Base-by-base conservation (phyloP, 768 basidiomycete genomes). In the Tricholomella constricta region DNA sequence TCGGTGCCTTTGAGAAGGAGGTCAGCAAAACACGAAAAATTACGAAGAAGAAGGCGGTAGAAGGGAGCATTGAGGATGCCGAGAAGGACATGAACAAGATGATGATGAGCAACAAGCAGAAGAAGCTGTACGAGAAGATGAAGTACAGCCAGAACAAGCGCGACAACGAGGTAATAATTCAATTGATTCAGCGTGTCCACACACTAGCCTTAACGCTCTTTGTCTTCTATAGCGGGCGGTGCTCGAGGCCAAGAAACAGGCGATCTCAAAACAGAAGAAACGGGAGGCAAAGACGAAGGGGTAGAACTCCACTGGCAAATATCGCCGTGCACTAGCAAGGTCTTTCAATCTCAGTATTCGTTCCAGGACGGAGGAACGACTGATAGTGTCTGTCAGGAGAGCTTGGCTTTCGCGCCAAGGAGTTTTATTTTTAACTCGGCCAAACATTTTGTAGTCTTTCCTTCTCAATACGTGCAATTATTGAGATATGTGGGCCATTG, bases 1-100 rank as follows among this genome's bases (percentile, higher is more conserved):
- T 83, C 54, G 84, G 81, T 2, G 75, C 80, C 5, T 97, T 96
- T 68, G 87, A 89, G 68, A 85, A 85, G 60, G 81, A 86, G 63
- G 80, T 92, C 45, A 80, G 77, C 60, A 86, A 86, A 65, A 78
- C 79, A 29, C 72, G 69, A 54, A 84, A 78, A 60, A 72, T 68
- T 44, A 58, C 54, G 31, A 72, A 75, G 59, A 64, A 56, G 38
- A 62, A 54, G 38, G 49, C 60, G 34, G 26, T 60, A 1, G 61
- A 55, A 48, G 65, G 60, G 10, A 72, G 69, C 57, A 66, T 60
- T 42, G 69, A 70, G 60, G 74, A 74, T 57, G 69, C 72, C 32
- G 91, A 94, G 66, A 78, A 84, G 62, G 89, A 95, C 66, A 91
- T 96, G 89, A 88, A 91, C 72, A 96, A 95, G 80, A 96, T 98